A percentile compares a stretch with the other conserved stretches of the same genome.
These are phyloP conservation scores for Saccharomyces hybrid DNA, from an alignment of 1,139 yeast genomes.

Conservation along the genomic window DNA sequence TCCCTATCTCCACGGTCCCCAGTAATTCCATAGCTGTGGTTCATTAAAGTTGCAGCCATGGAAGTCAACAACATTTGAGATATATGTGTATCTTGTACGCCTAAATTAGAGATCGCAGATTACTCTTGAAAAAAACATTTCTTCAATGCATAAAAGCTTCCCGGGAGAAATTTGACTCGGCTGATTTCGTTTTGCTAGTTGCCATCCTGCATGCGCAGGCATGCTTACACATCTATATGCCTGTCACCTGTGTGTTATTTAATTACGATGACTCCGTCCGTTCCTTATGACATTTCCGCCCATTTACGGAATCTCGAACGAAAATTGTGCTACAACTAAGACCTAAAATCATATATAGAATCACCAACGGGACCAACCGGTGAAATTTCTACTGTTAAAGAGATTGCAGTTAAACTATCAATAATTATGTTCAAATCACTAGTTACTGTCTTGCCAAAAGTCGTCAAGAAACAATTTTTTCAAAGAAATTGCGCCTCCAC, in stretches of 20 bases:
- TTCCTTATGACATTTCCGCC: not conserved
- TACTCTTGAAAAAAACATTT: too few relatives aligned
- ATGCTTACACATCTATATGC: too few relatives aligned
- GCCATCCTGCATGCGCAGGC: not conserved
- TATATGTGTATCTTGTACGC: too few relatives aligned
- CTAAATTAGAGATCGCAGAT: too few relatives aligned
- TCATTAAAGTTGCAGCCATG: not conserved
- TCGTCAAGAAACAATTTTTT: not conserved
- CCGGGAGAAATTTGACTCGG: not conserved
- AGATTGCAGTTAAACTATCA: not conserved
- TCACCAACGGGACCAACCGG: not conserved
- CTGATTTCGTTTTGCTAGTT: too few relatives aligned
- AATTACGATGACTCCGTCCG: not conserved
- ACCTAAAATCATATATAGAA: too few relatives aligned
- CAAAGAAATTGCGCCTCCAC: slow-evolving; percentile 44
- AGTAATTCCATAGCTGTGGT: too few relatives aligned
- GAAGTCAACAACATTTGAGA: not conserved
- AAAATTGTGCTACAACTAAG: not conserved
- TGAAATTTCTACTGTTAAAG: not conserved
- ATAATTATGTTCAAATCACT: not conserved
- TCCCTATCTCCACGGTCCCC: too few relatives aligned
- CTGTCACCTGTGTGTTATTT: too few relatives aligned
- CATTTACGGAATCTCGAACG: not conserved
- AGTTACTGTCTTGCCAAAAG: not conserved
- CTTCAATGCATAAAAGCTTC: too few relatives aligned